These are phyloP conservation scores for Laburnicola sp. DNA, from an alignment of 2,329 filamentous ascomycete species.

Conservation along the genomic window DNA sequence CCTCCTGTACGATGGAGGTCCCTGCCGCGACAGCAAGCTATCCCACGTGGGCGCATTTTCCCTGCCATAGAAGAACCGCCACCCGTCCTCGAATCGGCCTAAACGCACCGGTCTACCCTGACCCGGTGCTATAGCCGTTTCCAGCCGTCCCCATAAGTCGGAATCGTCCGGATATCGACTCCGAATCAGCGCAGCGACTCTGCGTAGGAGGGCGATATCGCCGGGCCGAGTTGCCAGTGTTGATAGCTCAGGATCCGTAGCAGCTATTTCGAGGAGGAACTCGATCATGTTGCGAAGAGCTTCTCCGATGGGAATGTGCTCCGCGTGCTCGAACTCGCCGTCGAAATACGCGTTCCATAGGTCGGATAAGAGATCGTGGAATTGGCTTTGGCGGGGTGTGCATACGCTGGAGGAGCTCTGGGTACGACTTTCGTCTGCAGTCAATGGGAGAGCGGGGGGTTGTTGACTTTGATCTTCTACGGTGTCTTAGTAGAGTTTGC, in stretches of 20 bases:
- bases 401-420: not conserved
- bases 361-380: not conserved
- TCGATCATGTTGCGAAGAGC: slow-evolving; percentile 2
- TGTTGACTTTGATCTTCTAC: too few relatives aligned
- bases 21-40: too few relatives aligned
- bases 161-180: not conserved
- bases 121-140: too few relatives aligned
- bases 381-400: not conserved
- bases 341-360: slow-evolving; percentile 1
- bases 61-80: too few relatives aligned
- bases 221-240: not conserved
- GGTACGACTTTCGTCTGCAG: not conserved
- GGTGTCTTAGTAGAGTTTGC: too few relatives aligned
- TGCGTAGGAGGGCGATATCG: not conserved
- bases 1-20: too few relatives aligned
- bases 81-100: too few relatives aligned
- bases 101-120: too few relatives aligned
- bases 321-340: not conserved
- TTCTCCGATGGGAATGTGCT: not conserved
- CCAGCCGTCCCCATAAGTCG: too few relatives aligned
- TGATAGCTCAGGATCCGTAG: not conserved
- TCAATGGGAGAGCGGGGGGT: not conserved
- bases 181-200: not conserved
- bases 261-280: not conserved
- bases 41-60: too few relatives aligned